Base-by-base conservation (phyloP, 345 rosid species). In the Rhodomyrtus tomentosa region DNA sequence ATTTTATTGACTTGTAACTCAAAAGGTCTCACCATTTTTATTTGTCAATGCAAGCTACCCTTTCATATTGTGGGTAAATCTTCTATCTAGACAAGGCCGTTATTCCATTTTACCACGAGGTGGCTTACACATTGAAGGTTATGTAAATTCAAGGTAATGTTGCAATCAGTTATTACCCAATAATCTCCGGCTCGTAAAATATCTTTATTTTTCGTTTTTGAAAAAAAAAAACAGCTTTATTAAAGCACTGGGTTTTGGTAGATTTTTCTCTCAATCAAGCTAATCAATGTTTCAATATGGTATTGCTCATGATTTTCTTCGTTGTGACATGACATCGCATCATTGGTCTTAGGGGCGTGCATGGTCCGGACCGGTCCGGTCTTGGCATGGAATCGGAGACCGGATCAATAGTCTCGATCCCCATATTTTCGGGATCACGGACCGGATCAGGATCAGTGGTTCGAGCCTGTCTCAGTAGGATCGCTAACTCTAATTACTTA, bases 121-220 rank as follows among this genome's bases (percentile, higher is more conserved):
- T 2, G 7, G 7, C 40, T 29, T 29, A 16, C 0, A 15, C 9
- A 1, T 58, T 0, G 36, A 3, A n/a, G 0, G 9, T 58, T 0
- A 3, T 48, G 2, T 48, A 0, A 27, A 58, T 13, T 5, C 8
- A 0, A 58, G 72, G 14, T 58, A 5, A 0, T 0, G 0, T 59
- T 29, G 21, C 16, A 18, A 29, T 29, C 1, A 0, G 0, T 29
- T 0, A 2, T 29, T 0, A 27, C 73, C 40, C 2, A 29, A 59
- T 10, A 55, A 27, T 59, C 9, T 59, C 7, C 40, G 27, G 10
- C 3, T 29, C 15, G 40, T 10, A 59, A 59, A 29, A 59, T 59
- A 0, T 36, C 73, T 59, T 59, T 10, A 48, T 48, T 48, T 48
- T 48, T 48, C 42, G 42, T 48, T 48, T 2, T 48, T 10, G 50